Conservation (phyloP, 352 stramenopile genomes). For the Globisporangium echinulatum region DNA sequence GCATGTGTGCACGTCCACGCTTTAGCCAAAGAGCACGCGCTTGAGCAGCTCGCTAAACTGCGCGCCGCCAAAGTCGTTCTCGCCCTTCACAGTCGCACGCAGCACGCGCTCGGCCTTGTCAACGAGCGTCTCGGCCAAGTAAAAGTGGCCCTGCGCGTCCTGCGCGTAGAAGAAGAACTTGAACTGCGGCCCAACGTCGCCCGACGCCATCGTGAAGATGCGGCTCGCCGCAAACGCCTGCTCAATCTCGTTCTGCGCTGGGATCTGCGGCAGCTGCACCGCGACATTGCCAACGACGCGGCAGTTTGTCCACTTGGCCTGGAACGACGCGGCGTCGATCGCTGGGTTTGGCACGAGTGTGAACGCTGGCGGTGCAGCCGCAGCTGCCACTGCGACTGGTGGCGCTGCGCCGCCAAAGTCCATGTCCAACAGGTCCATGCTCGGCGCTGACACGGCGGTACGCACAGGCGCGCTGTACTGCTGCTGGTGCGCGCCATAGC, state of each 20-base stretch:
- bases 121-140: constrained; percentile 66
- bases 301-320: constrained; percentile 62
- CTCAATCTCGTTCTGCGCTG: constrained; percentile 59
- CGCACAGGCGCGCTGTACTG: constrained; percentile 27
- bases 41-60: constrained; percentile 64
- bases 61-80: constrained; percentile 46
- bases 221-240: constrained; percentile 41
- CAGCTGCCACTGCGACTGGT: constrained; percentile 12
- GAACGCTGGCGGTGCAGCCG: constrained; percentile 25
- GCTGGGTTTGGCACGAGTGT: constrained; percentile 49
- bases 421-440: constrained; percentile 72
- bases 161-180: constrained; percentile 87
- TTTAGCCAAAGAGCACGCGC: constrained; percentile 48
- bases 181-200: constrained; percentile 72
- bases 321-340: constrained; percentile 73
- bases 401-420: constrained; percentile 42
- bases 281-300: constrained; percentile 57
- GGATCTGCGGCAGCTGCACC: constrained; percentile 52
- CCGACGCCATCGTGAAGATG: constrained; percentile 77
- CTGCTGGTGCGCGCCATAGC: constrained; percentile 25
- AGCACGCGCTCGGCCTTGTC: constrained; percentile 62
- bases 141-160: constrained; percentile 50
- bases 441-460: constrained; percentile 13
- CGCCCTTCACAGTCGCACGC: constrained; percentile 67
- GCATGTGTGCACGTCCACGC: too few relatives aligned